Percentiles rank a stretch among this genome's conserved stretches.
These are phyloP conservation scores for Stereocaulon alpinum DNA, from an alignment of 495 filamentous ascomycete species.

Conservation along the genomic window DNA sequence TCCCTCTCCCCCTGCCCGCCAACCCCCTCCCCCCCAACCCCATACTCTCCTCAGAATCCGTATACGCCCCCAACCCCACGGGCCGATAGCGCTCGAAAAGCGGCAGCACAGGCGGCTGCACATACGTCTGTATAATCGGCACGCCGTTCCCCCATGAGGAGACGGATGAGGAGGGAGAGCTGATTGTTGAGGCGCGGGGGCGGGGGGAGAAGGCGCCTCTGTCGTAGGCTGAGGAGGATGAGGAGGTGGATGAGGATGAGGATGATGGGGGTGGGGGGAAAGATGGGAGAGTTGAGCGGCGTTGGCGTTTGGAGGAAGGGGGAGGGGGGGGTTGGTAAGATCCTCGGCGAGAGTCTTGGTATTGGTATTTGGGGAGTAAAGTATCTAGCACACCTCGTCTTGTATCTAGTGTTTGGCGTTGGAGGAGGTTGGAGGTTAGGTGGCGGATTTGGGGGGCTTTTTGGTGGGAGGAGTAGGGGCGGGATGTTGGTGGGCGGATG, in stretches of 20 bases:
- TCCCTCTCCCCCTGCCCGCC: too few species aligned
- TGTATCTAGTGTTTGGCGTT: not conserved
- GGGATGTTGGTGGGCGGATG: not conserved
- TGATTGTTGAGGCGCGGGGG: not conserved
- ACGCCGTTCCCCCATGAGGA: not conserved
- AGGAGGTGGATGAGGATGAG: too few species aligned
- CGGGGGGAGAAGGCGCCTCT: too few species aligned
- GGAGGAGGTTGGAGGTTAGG: not conserved
- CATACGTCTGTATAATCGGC: not conserved
- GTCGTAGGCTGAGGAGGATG: too few species aligned
- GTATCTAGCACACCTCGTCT: not conserved
- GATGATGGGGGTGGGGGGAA: too few species aligned
- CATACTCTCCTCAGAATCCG: not conserved
- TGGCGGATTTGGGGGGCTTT: not conserved
- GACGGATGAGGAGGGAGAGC: not conserved
- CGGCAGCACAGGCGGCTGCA: not conserved
- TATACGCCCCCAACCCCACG: not conserved
- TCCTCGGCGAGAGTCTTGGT: too few species aligned
- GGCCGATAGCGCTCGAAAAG: not conserved
- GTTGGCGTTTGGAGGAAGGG: too few species aligned
- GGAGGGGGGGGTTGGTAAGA: too few species aligned
- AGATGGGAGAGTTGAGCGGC: too few species aligned
- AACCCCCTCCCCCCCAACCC: too few species aligned
- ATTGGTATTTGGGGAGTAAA: not conserved
- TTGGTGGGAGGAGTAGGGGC: too few species aligned